A percentile compares a stretch with the other conserved stretches of the same genome.
These are phyloP conservation scores for Priceomyces fermenticarens DNA, from an alignment of 805 yeast species.

Conservation along the genomic window DNA sequence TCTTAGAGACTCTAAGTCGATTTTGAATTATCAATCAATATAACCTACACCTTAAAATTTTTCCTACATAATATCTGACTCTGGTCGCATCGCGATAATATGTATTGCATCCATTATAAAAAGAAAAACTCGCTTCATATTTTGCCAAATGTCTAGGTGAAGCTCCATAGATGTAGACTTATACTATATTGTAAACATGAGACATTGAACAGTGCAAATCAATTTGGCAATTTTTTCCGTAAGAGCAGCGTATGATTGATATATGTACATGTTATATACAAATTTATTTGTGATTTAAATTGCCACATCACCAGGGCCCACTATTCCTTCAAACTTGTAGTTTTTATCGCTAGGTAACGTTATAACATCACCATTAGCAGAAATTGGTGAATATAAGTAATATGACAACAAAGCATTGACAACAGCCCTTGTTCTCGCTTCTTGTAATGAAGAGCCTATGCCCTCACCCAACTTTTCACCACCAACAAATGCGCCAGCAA, in stretches of 20 bases:
- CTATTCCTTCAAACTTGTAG: constrained; percentile 39
- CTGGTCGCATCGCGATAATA: constrained; percentile 1
- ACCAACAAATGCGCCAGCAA: constrained; percentile 90
- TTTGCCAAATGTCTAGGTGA: too few species aligned
- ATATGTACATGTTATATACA: constrained; percentile 11
- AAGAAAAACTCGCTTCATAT: too few species aligned
- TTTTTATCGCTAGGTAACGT: constrained; percentile 59
- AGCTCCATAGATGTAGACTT: too few species aligned
- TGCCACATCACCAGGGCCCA: constrained; percentile 45
- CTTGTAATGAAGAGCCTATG: constrained; percentile 83
- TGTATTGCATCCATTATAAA: too few species aligned
- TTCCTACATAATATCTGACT: constrained; percentile 1
- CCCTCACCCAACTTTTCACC: constrained; percentile 86
- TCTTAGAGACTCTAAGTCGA: background rate
- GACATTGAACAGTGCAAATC: too few species aligned
- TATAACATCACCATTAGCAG: constrained; percentile 36
- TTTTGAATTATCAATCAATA: background rate
- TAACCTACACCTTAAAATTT: background rate
- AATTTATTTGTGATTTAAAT: constrained; percentile 17
- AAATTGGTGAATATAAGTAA: constrained; percentile 85
- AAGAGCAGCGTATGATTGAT: background rate
- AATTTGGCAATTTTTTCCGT: too few species aligned
- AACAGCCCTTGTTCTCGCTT: constrained; percentile 90
- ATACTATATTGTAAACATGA: too few species aligned
- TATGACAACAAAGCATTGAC: constrained; percentile 88